A percentile compares a stretch with the other conserved stretches of the same genome.
Evolutionary conservation across 148 eudicot species (phyloP).

Genomic region (Vaccinium corymbosum): DNA sequence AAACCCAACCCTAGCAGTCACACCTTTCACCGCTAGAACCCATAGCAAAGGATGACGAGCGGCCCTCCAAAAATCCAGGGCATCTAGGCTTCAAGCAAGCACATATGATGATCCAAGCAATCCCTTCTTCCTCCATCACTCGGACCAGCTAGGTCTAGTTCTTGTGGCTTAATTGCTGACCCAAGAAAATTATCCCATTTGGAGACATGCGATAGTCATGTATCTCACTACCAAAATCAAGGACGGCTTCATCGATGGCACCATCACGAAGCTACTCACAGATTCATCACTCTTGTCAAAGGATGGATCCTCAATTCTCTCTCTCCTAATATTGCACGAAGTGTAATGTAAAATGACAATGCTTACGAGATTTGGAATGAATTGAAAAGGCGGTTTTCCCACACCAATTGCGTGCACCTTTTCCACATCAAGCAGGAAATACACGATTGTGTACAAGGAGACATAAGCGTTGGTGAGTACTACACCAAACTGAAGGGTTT

Average conservation of each 20-base stretch:
- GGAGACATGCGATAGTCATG: neutral
- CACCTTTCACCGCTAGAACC: neutral
- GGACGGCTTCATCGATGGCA: neutral
- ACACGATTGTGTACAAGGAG: neutral
- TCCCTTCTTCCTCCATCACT: neutral
- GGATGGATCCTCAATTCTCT: neutral
- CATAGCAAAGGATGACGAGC: neutral
- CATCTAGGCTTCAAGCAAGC: neutral
- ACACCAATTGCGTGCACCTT: neutral
- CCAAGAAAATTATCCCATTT: neutral
- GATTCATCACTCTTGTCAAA: neutral
- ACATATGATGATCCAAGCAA: neutral
- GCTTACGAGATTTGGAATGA: neutral
- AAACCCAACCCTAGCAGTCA: neutral
- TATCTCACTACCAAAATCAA: neutral
- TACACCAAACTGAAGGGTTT: neutral
- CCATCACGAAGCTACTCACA: neutral
- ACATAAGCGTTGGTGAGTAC: neutral
- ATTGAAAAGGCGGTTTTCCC: neutral
- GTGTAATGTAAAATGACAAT: neutral
- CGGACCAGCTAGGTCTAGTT: neutral
- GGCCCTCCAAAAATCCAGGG: too few species aligned
- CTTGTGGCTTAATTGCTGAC: neutral
- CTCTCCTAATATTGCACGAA: neutral
- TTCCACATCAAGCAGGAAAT: neutral